Conservation (phyloP, 306 rosid genomes). For the Carpinus fangiana region DNA sequence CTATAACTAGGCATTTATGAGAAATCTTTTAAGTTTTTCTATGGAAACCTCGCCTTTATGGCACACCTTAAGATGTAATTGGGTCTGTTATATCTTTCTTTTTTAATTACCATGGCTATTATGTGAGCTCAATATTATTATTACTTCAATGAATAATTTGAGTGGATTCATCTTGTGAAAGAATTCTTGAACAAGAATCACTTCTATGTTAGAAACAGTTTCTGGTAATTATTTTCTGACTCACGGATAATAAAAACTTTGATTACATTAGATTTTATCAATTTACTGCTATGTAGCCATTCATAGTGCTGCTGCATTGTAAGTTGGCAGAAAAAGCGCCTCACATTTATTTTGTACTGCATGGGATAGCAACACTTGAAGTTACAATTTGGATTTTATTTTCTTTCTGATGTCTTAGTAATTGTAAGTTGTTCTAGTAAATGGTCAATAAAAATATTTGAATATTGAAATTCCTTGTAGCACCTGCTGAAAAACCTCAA, state of each 20-base stretch:
- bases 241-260: neutral
- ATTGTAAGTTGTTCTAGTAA: slow-evolving; percentile 6
- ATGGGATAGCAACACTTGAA: neutral
- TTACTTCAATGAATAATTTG: neutral
- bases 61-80: neutral
- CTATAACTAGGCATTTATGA: slow-evolving; percentile 3
- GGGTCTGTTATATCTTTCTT: neutral
- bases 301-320: neutral
- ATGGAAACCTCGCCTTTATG: neutral
- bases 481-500: neutral
- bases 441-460: neutral
- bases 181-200: neutral
- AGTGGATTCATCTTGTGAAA: neutral
- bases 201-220: neutral
- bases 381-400: neutral
- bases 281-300: neutral
- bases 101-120: neutral
- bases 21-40: slow-evolving; percentile 5
- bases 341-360: neutral
- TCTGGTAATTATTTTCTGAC: neutral
- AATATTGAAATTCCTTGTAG: neutral
- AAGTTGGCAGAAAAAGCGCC: neutral
- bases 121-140: neutral
- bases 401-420: neutral
- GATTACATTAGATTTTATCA: neutral